These are phyloP conservation scores for Acorus gramineus DNA, from an alignment of 106 monocot species.

Conservation along the genomic window DNA sequence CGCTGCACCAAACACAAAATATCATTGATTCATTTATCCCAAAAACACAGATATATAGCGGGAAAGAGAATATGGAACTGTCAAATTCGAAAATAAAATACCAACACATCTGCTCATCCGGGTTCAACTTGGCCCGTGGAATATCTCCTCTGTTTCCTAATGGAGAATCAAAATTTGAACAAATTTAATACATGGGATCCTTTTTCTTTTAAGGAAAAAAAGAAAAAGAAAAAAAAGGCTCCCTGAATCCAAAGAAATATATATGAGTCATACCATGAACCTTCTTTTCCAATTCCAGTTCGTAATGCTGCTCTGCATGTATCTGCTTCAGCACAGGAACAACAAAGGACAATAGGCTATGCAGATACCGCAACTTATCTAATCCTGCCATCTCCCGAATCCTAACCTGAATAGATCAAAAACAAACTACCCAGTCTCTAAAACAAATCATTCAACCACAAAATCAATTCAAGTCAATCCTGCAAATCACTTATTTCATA, in stretches of 20 bases:
- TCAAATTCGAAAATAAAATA: conserved; percentile 17
- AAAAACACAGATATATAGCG: neutral
- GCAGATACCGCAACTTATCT: conserved; percentile 74
- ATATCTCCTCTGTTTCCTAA: conserved; percentile 69
- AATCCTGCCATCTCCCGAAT: conserved; percentile 50
- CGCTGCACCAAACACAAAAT: conserved; percentile 40
- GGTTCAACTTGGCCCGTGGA: conserved; percentile 64
- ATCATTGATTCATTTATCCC: neutral
- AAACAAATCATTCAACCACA: neutral
- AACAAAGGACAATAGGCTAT: conserved; percentile 56
- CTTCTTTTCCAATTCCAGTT: conserved; percentile 68
- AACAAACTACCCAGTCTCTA: neutral
- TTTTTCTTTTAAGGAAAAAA: neutral
- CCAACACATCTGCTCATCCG: conserved; percentile 98
- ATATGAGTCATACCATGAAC: conserved; percentile 37
- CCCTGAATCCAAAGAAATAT: neutral
- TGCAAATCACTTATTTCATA: neutral
- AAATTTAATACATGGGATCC: neutral
- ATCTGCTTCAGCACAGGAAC: conserved; percentile 80
- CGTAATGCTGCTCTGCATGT: conserved; percentile 66
- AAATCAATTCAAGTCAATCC: neutral
- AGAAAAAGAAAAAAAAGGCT: neutral
- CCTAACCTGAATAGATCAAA: conserved; percentile 43
- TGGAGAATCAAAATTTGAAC: neutral
- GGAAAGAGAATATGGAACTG: neutral